A percentile compares a stretch with the other conserved stretches of the same genome.
These are phyloP conservation scores for Terana coerulea DNA, from an alignment of 768 basidiomycete genomes.

Conservation along the genomic window DNA sequence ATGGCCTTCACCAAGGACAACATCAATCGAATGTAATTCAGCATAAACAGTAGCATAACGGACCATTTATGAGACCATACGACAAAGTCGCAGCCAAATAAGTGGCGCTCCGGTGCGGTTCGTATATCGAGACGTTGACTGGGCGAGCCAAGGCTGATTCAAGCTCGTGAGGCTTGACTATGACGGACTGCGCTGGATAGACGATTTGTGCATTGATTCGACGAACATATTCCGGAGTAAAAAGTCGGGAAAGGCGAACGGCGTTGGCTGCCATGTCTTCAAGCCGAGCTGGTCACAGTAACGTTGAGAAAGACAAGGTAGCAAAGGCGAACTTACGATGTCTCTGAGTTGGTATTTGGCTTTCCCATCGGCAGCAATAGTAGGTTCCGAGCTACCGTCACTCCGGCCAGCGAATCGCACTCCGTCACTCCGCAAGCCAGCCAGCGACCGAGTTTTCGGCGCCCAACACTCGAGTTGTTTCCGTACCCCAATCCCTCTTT, in stretches of 20 bases:
- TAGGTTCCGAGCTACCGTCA: no score
- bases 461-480: no score
- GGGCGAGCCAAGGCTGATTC: conserved; percentile 29
- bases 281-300: no score
- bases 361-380: no score
- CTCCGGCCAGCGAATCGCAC: no score
- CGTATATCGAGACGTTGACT: conserved; percentile 26
- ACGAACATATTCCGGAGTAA: conserved; percentile 26
- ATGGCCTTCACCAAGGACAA: conserved; percentile 19
- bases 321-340: no score
- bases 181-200: conserved; percentile 23
- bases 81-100: conserved; percentile 32
- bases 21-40: not conserved
- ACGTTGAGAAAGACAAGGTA: no score
- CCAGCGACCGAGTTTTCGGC: no score
- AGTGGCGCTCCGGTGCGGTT: conserved; percentile 26
- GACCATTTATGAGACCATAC: conserved; percentile 30
- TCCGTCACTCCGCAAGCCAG: no score
- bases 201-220: conserved; percentile 33
- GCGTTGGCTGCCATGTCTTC: conserved; percentile 17
- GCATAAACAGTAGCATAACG: not conserved
- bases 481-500: no score
- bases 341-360: no score
- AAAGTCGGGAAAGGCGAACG: conserved; percentile 27
- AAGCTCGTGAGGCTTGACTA: conserved; percentile 35